Evolutionary conservation across 2,329 filamentous ascomycete genomes (phyloP).

Genomic region (Fusarium irregulare): DNA sequence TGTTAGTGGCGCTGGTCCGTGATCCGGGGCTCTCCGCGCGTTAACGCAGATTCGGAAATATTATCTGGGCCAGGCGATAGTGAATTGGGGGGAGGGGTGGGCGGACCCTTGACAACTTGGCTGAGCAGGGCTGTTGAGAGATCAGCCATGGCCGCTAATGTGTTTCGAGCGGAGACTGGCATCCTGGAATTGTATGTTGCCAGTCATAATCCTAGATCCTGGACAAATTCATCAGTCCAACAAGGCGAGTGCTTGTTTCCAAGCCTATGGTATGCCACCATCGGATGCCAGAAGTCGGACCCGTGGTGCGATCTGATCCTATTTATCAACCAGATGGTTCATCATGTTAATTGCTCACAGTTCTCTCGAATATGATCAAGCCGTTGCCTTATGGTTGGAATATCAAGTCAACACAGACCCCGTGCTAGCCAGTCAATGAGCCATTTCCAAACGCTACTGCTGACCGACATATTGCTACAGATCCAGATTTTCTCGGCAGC

Average conservation of each 20-base stretch:
- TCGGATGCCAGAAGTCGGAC: slow-evolving; percentile 37
- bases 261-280: slow-evolving; percentile 27
- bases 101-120: slow-evolving; percentile 53
- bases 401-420: not conserved
- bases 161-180: slow-evolving; percentile 55
- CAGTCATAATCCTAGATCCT: slow-evolving; percentile 44
- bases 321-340: slow-evolving; percentile 12
- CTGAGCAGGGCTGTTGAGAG: slow-evolving; percentile 53
- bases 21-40: slow-evolving; percentile 59
- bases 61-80: slow-evolving; percentile 58
- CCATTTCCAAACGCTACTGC: slow-evolving; percentile 20
- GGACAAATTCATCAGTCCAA: slow-evolving; percentile 36
- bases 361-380: not conserved
- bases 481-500: slow-evolving; percentile 42
- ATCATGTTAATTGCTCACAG: slow-evolving; percentile 8
- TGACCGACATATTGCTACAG: slow-evolving; percentile 16
- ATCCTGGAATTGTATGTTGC: slow-evolving; percentile 46
- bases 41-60: slow-evolving; percentile 63
- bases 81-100: slow-evolving; percentile 52
- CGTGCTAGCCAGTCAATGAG: slow-evolving; percentile 2
- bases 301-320: slow-evolving; percentile 28
- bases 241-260: slow-evolving; percentile 40
- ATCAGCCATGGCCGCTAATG: slow-evolving; percentile 56
- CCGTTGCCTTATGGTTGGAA: not conserved
- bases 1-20: slow-evolving; percentile 52